Base-by-base conservation (phyloP, 108 stramenopile genomes). In the Skeletonema menzelii region DNA sequence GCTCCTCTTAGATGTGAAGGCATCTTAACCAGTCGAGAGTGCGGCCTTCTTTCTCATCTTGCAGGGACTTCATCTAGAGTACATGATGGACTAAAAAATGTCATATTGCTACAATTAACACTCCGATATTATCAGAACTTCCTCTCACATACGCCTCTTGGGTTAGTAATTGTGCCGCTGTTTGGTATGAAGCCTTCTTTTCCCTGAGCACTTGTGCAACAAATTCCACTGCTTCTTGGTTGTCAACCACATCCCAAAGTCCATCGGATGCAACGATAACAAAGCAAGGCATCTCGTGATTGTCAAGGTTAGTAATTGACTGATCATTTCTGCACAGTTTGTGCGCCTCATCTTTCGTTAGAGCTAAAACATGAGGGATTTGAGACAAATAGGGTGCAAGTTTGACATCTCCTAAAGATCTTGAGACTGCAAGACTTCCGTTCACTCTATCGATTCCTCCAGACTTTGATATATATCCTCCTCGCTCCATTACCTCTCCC, bases 261-360 rank as follows among this genome's bases (percentile, higher is more conserved):
- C 97, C 97, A 77, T 98, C 97, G 8, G 94, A 95, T 44, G 95
- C 97, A 30, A 98, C 63, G 42, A 98, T 85, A 34, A 96, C 75
- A 67, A 96, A 97, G 72, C 92, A 93, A 20, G 89, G 87, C 5
- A 72, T 24, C 44, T 44, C 42, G 26, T 65, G 22, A 27, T 62
- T 24, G 56, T 46, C 66, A 17, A 27, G 42, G 49, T 24, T n/a
- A 22, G 49, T 8, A 22, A 22, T 15, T 53, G 20, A 22, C 8
- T 53, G 20, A 15, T 60, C 28, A 44, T 75, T 63, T 32, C 76
- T 82, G 42, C 89, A 91, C 15, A 67, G 55, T 11, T 66, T 73
- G 55, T 32, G 64, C 5, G 84, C 68, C 67, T 88, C 82, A 8
- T 72, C 31, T 19, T 79, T 79, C 26, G 79, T 84, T 20, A 97